Evolutionary conservation across 1,284 basidiomycete species (phyloP), one percentile per base, ranked within the genome.

Genomic region (Ceratobasidium sp.): DNA sequence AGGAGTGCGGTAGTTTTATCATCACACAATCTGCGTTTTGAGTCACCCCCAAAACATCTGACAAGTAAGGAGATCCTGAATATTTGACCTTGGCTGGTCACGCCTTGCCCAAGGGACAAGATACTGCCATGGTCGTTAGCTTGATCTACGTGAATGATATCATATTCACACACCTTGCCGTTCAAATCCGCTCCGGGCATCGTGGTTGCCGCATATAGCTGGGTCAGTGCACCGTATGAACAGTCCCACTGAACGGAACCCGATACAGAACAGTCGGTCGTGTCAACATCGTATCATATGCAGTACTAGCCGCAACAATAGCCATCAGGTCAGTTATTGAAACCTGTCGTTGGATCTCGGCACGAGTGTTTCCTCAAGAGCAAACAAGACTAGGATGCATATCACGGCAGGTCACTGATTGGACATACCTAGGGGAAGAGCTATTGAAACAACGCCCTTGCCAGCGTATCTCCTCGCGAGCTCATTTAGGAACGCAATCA

Each of bases 31-130:
- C 33, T 87, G 85, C 63, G 85, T 85, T 78, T 88, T 87, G 60
- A 87, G 79, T 85, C 86, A 87, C 18, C 82, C 81, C 87, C 87
- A 87, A 12, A 88, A 79, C 13, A 86, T 82, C 55, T 79, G 80
- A 23, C 83, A 85, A 6, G 86, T 77, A 46, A 26, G 42, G 10
- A 23, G 9, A 28, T 76, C 73, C 26, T 84, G 82, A 1, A 85
- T 83, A 33, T 83, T 83, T 26, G 44, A 28, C n/a, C 73, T 46
- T 23, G 70, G 56, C 39, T n/a, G 20, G 39, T 69, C 55, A 10
- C 26, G n/a, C 13, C 80, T 55, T 13, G 80, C 80, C 80, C 68
- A 81, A 63, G 78, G 75, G 18, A 79, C 73, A 5, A 79, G 51
- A 42, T 63, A 80, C 68, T 79, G 26, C 13, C 3, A 3, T 12